These are phyloP conservation scores for Wallacemonas sp. DNA, from an alignment of 208 protist species.

Conservation along the genomic window DNA sequence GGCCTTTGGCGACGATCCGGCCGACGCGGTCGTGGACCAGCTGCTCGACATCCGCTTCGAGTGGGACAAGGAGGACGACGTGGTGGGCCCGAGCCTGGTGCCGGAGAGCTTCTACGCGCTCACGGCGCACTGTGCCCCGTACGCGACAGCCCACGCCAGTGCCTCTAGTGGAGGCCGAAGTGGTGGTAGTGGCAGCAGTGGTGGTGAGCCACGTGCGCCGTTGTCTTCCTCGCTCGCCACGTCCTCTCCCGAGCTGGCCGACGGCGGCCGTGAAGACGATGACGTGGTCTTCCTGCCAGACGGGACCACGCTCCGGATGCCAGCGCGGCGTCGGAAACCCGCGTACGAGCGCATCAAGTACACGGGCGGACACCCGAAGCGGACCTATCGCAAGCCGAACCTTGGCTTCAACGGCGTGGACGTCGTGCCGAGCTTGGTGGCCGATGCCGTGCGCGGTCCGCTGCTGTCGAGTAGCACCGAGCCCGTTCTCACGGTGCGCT, in stretches of 20 bases:
- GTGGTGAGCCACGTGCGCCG: neutral
- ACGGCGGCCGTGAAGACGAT: neutral
- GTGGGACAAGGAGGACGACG: constrained; percentile 82
- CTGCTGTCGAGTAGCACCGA: constrained; percentile 58
- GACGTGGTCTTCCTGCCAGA: constrained; percentile 31
- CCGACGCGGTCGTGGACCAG: constrained; percentile 55
- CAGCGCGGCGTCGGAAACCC: constrained; percentile 9
- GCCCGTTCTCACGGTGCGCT: constrained; percentile 62
- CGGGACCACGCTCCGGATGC: constrained; percentile 22
- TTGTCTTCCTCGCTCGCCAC: neutral
- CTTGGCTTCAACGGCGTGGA: constrained; percentile 77
- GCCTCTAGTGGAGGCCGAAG: too few relatives aligned
- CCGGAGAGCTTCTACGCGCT: constrained; percentile 46
- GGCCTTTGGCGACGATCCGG: constrained; percentile 66
- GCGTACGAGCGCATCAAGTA: constrained; percentile 19
- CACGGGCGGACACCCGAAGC: constrained; percentile 32
- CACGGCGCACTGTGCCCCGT: constrained; percentile 69
- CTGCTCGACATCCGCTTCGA: constrained; percentile 79
- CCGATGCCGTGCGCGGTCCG: constrained; percentile 74
- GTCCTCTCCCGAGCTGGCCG: neutral
- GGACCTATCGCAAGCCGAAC: constrained; percentile 27
- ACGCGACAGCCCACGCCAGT: constrained; percentile 16
- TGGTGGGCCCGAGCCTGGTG: constrained; percentile 63
- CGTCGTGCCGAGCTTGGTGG: constrained; percentile 63
- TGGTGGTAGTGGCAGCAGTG: too few relatives aligned